A percentile compares a stretch with the other conserved stretches of the same genome.
phyloP scores from a whole-genome alignment of 495 filamentous ascomycete species.

The Neurospora sp. region DNA sequence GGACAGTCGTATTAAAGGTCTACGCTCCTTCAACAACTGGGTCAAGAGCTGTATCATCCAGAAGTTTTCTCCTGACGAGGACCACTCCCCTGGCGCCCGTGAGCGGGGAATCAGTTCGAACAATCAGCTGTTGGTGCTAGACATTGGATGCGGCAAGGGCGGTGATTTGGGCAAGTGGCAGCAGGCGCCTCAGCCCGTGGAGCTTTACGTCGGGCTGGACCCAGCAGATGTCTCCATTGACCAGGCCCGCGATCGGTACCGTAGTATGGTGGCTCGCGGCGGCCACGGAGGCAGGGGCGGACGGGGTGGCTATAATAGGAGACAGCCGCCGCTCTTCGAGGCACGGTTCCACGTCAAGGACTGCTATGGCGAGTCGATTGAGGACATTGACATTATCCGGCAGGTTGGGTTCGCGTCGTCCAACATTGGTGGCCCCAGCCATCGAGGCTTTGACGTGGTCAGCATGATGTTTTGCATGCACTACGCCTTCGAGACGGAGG shows the following conservation, averaged over 20 bases:
- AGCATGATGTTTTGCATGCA: slow-evolving; percentile 99
- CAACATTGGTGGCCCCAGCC: slow-evolving; percentile 42
- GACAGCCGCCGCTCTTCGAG: slow-evolving; percentile 55
- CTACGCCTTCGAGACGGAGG: slow-evolving; percentile 91
- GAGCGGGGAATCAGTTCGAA: slow-evolving; percentile 42
- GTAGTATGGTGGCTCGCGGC: slow-evolving; percentile 52
- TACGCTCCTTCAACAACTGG: slow-evolving; percentile 97
- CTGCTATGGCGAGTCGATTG: slow-evolving; percentile 74
- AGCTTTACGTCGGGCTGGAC: slow-evolving; percentile 86
- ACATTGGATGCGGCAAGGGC: slow-evolving; percentile 94
- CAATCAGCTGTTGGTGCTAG: slow-evolving; percentile 65
- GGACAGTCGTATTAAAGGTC: slow-evolving; percentile 83
- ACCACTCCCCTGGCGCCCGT: slow-evolving; percentile 41
- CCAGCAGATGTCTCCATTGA: slow-evolving; percentile 84
- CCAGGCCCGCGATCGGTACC: slow-evolving; percentile 78
- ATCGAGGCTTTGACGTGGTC: slow-evolving; percentile 86
- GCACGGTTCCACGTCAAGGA: slow-evolving; percentile 81
- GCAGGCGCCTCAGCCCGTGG: slow-evolving; percentile 70
- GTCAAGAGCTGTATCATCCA: slow-evolving; percentile 94
- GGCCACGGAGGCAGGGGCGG: slow-evolving; percentile 52
- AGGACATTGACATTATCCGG: slow-evolving; percentile 63
- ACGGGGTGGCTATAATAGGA: slow-evolving; percentile 30
- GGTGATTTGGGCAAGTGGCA: slow-evolving; percentile 96
- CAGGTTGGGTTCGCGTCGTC: slow-evolving; percentile 79
- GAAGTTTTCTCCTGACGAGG: slow-evolving; percentile 84